Evolutionary conservation across 495 filamentous ascomycete genomes (phyloP), one percentile per base, ranked within the genome.

Genomic region (Hyaloscypha finlandica): DNA sequence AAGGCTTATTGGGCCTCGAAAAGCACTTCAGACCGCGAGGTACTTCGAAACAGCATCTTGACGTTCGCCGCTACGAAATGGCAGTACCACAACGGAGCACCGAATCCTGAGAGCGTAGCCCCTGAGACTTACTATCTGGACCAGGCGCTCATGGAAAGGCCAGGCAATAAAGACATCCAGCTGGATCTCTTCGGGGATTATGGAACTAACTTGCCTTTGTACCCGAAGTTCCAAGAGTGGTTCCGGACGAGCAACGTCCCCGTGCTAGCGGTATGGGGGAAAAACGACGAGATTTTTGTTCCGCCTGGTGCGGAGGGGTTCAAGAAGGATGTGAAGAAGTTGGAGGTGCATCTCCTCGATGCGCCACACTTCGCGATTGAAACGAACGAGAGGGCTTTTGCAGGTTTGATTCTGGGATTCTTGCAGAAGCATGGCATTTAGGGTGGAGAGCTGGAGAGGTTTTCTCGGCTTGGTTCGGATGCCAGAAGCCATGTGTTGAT

Each of bases 301-400:
- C 68, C 80, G 3, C 66, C 80, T 1, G 87, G 87, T 0, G 87
- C 86, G 8, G 83, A 88, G 72, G 86, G 85, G 1, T 89, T 81
- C 63, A 83, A 78, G 68, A 78, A 72, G 39, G 87, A 89, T 77
- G 68, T 86, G 19, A 75, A 79, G 30, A 73, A 81, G 8, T 78
- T 83, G 12, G 81, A 86, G 72, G 70, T 85, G 9, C 74, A 78
- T 58, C 74, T 85, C 54, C 63, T 89, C 55, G 85, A 91, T 74
- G 83, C 81, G 0, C 85, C 85, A 0, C 88, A 90, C 75, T 89
- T 89, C 78, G 86, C 86, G 20, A 72, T 86, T 1, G 86, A 89
- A 78, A 86, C 77, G 2, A 79, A 88, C 65, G 74, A 76, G 57
- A 71, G 72, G 57, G 74, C 77, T 69, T 81, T 89, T 74, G 85